phyloP scores from a whole-genome alignment of 2,329 filamentous ascomycete genomes.

The Exophiala phaeomuriformis region DNA sequence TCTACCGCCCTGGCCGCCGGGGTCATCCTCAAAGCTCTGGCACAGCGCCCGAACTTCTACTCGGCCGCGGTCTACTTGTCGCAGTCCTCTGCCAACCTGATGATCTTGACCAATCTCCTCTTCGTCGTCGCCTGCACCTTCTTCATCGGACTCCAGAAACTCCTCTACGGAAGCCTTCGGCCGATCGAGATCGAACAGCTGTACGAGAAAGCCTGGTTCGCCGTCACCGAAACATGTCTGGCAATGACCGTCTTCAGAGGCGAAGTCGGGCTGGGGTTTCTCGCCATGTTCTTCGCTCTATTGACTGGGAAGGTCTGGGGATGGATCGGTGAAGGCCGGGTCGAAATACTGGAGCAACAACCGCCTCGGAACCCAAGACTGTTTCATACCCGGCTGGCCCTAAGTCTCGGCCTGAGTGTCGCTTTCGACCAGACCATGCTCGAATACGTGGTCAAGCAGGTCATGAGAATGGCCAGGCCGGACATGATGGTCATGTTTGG shows the following conservation, averaged over 20 bases:
- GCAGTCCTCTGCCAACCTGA: constrained; percentile 89
- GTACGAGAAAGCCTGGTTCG: constrained; percentile 97
- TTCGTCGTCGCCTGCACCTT: constrained; percentile 73
- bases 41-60: constrained; percentile 96
- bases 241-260: constrained; percentile 98
- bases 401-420: constrained; percentile 72
- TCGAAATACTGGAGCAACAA: constrained; percentile 92
- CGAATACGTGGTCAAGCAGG: constrained; percentile 70
- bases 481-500: constrained; percentile 99
- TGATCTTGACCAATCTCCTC: constrained; percentile 87
- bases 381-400: constrained; percentile 74
- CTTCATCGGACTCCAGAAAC: constrained; percentile 77
- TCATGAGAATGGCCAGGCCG: constrained; percentile 79
- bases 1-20: constrained; percentile 76
- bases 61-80: constrained; percentile 94
- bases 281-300: constrained; percentile 91
- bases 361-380: constrained; percentile 79
- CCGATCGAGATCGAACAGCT: constrained; percentile 94
- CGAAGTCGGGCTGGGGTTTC: constrained; percentile 86
- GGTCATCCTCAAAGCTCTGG: constrained; percentile 83
- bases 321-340: constrained; percentile 92
- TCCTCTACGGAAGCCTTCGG: constrained; percentile 84
- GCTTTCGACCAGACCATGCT: constrained; percentile 74
- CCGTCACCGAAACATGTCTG: constrained; percentile 89
- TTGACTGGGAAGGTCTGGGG: constrained; percentile 96